These are phyloP conservation scores for Antitrichia curtipendula DNA, from an alignment of 225 moss, liverwort and hornwort species.

Conservation along the genomic window DNA sequence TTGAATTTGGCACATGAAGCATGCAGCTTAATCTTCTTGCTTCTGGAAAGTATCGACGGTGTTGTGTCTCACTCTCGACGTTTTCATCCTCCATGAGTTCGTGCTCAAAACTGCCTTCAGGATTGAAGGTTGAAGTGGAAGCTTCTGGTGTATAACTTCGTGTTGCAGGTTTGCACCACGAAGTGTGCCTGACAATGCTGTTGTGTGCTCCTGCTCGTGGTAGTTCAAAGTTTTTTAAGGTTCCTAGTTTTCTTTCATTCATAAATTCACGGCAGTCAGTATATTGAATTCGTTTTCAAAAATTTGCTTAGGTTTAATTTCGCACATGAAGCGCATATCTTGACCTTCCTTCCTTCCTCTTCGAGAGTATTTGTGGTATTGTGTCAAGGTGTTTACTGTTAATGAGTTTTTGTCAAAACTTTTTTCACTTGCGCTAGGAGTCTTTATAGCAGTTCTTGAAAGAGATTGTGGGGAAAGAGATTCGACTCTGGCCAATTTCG, in stretches of 20 bases:
- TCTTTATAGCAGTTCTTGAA: not conserved
- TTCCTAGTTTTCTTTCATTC: not conserved
- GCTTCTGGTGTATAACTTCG: not conserved
- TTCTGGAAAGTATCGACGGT: not conserved
- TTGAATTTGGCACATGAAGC: not conserved
- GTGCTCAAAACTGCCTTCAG: not conserved
- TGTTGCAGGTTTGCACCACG: not conserved
- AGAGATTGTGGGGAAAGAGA: not conserved
- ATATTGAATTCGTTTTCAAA: not conserved
- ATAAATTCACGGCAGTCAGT: not conserved
- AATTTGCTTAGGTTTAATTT: not conserved
- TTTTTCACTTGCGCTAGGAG: not conserved
- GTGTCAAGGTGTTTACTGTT: not conserved
- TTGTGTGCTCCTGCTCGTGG: not conserved
- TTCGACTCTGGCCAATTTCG: not conserved
- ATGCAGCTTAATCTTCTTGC: not conserved
- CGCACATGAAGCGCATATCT: not conserved
- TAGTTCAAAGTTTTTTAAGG: not conserved
- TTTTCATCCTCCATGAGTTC: not conserved
- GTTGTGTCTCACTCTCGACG: not conserved
- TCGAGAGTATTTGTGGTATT: not conserved
- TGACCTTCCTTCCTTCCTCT: not conserved
- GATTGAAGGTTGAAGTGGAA: not conserved
- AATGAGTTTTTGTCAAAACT: not conserved
- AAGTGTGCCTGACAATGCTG: not conserved